These are phyloP conservation scores for Dryas drummondii DNA, from an alignment of 306 rosid genomes.

Conservation along the genomic window DNA sequence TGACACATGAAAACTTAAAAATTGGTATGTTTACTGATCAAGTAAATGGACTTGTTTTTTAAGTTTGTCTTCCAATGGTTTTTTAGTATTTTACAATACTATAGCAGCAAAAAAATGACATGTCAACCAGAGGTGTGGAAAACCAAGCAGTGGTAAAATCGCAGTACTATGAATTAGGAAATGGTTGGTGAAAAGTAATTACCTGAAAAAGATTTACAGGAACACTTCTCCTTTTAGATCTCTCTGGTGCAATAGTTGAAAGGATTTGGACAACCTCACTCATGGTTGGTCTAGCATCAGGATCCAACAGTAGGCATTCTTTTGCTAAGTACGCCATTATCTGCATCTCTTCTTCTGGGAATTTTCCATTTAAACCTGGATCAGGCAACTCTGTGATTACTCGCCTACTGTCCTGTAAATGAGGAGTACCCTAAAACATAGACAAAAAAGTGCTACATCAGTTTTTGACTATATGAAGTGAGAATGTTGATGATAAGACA, in stretches of 20 bases:
- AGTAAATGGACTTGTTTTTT: neutral
- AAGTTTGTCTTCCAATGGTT: neutral
- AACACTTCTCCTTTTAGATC: constrained; percentile 67
- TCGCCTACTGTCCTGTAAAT: constrained; percentile 65
- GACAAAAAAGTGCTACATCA: constrained; percentile 27
- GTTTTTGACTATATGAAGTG: neutral
- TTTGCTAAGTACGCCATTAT: constrained; percentile 92
- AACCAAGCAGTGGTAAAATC: neutral
- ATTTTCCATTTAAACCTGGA: constrained; percentile 65
- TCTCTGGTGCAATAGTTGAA: constrained; percentile 70
- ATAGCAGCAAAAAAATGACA: constrained; percentile 4
- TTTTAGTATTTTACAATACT: neutral
- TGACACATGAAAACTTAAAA: constrained; percentile 6
- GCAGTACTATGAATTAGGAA: neutral
- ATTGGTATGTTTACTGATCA: neutral
- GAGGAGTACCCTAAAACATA: constrained; percentile 68
- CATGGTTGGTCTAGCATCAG: constrained; percentile 89
- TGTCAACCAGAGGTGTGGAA: neutral
- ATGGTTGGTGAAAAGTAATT: constrained; percentile 6
- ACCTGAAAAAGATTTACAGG: constrained; percentile 69
- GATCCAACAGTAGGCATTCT: constrained; percentile 90
- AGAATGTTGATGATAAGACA: no score
- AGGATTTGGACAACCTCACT: constrained; percentile 94
- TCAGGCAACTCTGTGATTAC: constrained; percentile 65
- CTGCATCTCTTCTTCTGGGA: constrained; percentile 80